A percentile compares a stretch with the other conserved stretches of the same genome.
phyloP scores from a whole-genome alignment of 768 basidiomycete species.

The Naganishia antarctica region DNA sequence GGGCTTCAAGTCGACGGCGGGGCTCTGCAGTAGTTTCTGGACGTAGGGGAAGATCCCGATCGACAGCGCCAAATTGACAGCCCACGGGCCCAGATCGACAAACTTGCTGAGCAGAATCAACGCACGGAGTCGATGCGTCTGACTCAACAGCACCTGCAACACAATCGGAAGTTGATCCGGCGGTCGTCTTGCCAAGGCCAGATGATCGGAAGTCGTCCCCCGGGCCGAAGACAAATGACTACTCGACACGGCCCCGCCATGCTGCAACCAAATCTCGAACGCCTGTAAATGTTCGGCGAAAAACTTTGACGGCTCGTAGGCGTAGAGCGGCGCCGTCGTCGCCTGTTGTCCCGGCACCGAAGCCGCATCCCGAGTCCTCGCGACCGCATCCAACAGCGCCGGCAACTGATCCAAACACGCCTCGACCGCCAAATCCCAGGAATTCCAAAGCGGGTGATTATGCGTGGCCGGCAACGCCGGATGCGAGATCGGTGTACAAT shows the following conservation, averaged over 20 bases:
- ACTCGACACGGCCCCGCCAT: conserved; percentile 57
- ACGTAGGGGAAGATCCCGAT: conserved; percentile 99
- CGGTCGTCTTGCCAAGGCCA: conserved; percentile 68
- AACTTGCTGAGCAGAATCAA: conserved; percentile 94
- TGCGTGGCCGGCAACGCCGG: conserved; percentile 92
- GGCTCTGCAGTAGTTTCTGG: conserved; percentile 88
- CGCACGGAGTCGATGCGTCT: conserved; percentile 89
- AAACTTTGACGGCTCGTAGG: conserved; percentile 81
- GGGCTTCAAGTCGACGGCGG: conserved; percentile 89
- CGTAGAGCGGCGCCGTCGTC: conserved; percentile 56
- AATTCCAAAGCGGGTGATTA: conserved; percentile 91
- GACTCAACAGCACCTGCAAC: conserved; percentile 91
- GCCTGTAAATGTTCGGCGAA: conserved; percentile 95
- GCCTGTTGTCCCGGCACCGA: conserved; percentile 33
- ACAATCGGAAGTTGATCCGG: conserved; percentile 97
- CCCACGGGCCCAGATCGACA: conserved; percentile 97
- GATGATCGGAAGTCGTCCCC: conserved; percentile 24
- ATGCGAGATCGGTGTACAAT: conserved; percentile 90
- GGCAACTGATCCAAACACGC: conserved; percentile 90
- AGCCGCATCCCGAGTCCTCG: conserved; percentile 37
- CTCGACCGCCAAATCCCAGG: conserved; percentile 97
- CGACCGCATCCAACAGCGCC: conserved; percentile 57
- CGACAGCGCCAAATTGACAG: conserved; percentile 87
- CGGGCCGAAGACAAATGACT: conserved; percentile 4
- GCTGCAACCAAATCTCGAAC: conserved; percentile 96